Percentiles rank a stretch among this genome's conserved stretches.
phyloP scores from a whole-genome alignment of 73 alveolate genomes.

The Tetrahymena elliotti region DNA sequence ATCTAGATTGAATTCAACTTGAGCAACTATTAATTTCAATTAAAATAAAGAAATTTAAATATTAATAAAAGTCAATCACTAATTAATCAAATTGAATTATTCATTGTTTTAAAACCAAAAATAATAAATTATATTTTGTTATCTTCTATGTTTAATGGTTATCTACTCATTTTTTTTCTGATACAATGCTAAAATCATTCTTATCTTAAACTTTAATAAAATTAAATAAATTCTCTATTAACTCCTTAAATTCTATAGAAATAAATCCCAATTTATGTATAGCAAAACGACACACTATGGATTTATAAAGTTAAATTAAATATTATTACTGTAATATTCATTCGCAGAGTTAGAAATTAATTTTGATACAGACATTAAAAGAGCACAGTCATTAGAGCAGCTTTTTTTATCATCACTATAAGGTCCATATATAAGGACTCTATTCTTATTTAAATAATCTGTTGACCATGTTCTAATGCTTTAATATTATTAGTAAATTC shows the following conservation, averaged over 20 bases:
- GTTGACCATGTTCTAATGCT: neutral
- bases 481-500: neutral
- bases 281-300: neutral
- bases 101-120: too few relatives aligned
- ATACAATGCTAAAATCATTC: too few relatives aligned
- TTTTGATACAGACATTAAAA: neutral
- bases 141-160: too few relatives aligned
- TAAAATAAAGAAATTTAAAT: neutral
- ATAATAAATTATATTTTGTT: too few relatives aligned
- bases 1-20: neutral
- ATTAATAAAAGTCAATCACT: too few relatives aligned
- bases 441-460: neutral
- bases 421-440: neutral
- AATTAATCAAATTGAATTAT: neutral
- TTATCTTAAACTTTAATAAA: too few relatives aligned
- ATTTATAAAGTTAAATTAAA: neutral
- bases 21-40: neutral
- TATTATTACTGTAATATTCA: neutral
- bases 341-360: neutral
- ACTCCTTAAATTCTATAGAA: too few relatives aligned
- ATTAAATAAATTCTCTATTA: too few relatives aligned
- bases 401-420: neutral
- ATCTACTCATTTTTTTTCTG: too few relatives aligned
- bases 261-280: too few relatives aligned
- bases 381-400: neutral